Percentiles rank a stretch among this genome's conserved stretches.
phyloP scores from a whole-genome alignment of 768 basidiomycete species.

The Pleurotus sapidus region DNA sequence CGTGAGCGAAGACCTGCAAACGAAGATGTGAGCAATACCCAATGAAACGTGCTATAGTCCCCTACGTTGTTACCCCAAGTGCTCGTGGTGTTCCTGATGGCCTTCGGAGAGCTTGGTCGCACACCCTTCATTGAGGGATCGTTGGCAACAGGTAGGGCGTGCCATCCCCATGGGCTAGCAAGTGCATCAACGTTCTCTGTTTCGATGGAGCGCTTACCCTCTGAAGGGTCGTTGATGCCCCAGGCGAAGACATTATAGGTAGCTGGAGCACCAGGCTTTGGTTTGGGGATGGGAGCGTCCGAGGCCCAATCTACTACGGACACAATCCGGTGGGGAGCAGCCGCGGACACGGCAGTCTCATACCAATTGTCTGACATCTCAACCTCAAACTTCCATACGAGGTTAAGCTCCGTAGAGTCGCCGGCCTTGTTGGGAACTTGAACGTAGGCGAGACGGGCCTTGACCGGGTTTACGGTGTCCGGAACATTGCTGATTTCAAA shows the following conservation, averaged over 20 bases:
- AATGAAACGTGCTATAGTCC: neutral
- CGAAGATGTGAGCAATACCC: neutral
- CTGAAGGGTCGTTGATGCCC: conserved; percentile 83
- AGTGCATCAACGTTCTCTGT: conserved; percentile 71
- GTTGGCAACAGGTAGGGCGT: conserved; percentile 67
- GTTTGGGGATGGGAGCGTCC: conserved; percentile 57
- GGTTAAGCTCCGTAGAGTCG: conserved; percentile 57
- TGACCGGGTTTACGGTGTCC: conserved; percentile 77
- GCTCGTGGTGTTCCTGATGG: conserved; percentile 61
- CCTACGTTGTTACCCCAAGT: conserved; percentile 85
- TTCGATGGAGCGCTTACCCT: conserved; percentile 55
- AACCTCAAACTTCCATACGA: conserved; percentile 93
- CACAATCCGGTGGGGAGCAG: conserved; percentile 74
- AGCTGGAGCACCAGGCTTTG: conserved; percentile 28
- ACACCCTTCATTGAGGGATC: conserved; percentile 51
- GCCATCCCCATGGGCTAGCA: conserved; percentile 93
- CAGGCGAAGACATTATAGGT: conserved; percentile 75
- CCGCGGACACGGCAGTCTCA: conserved; percentile 78
- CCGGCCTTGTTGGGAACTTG: conserved; percentile 70
- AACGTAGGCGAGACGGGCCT: conserved; percentile 74
- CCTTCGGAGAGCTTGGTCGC: neutral
- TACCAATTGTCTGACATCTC: conserved; percentile 98
- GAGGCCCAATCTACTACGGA: conserved; percentile 95
- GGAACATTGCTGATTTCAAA: conserved; percentile 61
- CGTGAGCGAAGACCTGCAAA: conserved; percentile 79